phyloP scores from a whole-genome alignment of 2,329 filamentous ascomycete species.

The Diaporthe humulicola region DNA sequence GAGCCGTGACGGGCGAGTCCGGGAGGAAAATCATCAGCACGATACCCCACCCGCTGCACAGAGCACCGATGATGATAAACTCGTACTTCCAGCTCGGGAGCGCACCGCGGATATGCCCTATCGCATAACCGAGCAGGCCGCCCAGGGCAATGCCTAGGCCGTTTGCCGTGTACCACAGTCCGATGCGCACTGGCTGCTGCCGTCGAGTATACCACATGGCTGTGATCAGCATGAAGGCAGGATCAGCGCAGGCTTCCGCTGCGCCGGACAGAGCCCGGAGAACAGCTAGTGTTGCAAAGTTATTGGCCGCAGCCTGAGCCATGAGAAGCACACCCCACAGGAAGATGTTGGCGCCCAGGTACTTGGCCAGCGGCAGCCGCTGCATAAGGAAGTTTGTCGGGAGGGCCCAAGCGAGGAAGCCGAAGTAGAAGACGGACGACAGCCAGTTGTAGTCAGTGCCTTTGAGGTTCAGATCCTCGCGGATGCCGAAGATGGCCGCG shows the following conservation, averaged over 20 bases:
- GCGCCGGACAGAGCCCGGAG: constrained; percentile 73
- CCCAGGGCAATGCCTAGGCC: constrained; percentile 41
- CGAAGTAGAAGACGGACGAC: constrained; percentile 66
- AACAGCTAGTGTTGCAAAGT: constrained; percentile 67
- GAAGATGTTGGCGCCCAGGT: constrained; percentile 63
- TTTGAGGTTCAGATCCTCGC: constrained; percentile 68
- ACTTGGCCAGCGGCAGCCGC: constrained; percentile 50
- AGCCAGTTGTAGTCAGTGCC: constrained; percentile 71
- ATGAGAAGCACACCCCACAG: constrained; percentile 64
- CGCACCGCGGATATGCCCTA: constrained; percentile 49
- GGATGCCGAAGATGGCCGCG: constrained; percentile 75
- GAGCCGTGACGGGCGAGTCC: constrained; percentile 44
- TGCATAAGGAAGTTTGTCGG: constrained; percentile 51
- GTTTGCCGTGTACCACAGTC: constrained; percentile 39
- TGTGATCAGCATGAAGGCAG: constrained; percentile 51
- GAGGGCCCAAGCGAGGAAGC: constrained; percentile 50
- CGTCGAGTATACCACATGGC: constrained; percentile 37
- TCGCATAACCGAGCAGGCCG: constrained; percentile 51
- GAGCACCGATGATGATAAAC: constrained; percentile 52
- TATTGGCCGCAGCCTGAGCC: constrained; percentile 66
- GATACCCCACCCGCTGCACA: constrained; percentile 49
- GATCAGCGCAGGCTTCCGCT: constrained; percentile 33
- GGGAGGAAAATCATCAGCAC: constrained; percentile 43
- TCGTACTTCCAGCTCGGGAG: constrained; percentile 50
- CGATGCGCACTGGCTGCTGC: constrained; percentile 39